Base-by-base conservation (phyloP, 2,329 filamentous ascomycete species). In the Sporothrix brasiliensis region DNA sequence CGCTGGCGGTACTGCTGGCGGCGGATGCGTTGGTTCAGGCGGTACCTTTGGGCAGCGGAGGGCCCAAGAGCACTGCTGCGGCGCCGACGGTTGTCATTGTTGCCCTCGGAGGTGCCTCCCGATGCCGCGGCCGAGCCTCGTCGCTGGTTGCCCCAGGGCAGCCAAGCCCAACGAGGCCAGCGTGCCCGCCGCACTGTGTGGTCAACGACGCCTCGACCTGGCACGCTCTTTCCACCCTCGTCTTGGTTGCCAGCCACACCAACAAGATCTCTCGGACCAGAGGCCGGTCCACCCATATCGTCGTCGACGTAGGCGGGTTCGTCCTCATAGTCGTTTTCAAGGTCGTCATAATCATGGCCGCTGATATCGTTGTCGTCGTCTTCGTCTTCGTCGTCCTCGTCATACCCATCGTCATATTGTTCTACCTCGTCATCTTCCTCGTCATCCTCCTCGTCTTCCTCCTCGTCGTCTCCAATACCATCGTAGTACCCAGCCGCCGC, bases 401-500 rank as follows among this genome's bases (percentile, higher is more conserved):
- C 76, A n/a, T 75, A 76, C 34, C 77, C 77, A 24, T 77, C 77
- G 50, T 82, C 76, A 60, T 80, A 80, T 1, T 63, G 52, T 2
- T 69, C 67, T 0, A 68, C 68, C 2, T 72, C 63, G 1, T 72
- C 73, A 5, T 71, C 67, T 1, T 65, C 71, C 4, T 68, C 63
- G 1, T 72, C 73, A 5, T 71, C 67, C 0, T 65, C 71, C 4
- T 68, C 67, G n/a, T 67, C 44, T 4, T 44, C 71, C 21, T 74
- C 70, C 6, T 72, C 63, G 0, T 72, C 67, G 21, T 60, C 72
- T 1, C 30, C 65, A 19, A 69, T 67, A 10, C 53, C 63, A 10
- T 69, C 67, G 7, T 72, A 71, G 19, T 67, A 72, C 0, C 72
- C 72, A 7, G 72, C 58, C 14, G 70, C 67, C 10, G 67, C 56